Conservation (phyloP, 192 early-diverging fungal genomes). For the Coemansia sp. region DNA sequence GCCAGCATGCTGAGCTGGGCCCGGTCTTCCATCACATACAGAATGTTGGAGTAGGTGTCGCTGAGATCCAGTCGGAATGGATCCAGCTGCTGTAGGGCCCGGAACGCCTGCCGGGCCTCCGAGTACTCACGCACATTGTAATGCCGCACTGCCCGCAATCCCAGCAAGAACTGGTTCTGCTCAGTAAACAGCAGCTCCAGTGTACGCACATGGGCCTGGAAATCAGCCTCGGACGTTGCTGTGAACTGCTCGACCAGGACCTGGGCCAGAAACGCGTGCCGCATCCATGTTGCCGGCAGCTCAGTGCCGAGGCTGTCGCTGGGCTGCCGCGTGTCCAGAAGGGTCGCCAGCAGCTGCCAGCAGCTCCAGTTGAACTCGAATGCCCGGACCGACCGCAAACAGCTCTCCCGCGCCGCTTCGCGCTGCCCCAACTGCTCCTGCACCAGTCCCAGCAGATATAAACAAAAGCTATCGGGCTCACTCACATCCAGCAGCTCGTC, state of each 20-base stretch:
- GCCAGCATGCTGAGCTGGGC: slow-evolving; percentile 74
- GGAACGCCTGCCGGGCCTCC: slow-evolving; percentile 64
- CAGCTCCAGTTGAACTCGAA: slow-evolving; percentile 90
- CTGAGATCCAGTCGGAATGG: slow-evolving; percentile 75
- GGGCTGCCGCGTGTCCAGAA: slow-evolving; percentile 37
- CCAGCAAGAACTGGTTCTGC: slow-evolving; percentile 58
- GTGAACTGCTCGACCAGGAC: slow-evolving; percentile 50
- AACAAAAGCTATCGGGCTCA: slow-evolving; percentile 28
- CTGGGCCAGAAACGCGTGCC: slow-evolving; percentile 54
- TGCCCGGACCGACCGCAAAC: slow-evolving; percentile 60
- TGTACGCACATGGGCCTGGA: slow-evolving; percentile 24
- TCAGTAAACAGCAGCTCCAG: slow-evolving; percentile 53
- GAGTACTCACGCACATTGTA: slow-evolving; percentile 67
- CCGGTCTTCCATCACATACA: slow-evolving; percentile 70
- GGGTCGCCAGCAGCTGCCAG: slow-evolving; percentile 71
- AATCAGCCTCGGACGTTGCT: slow-evolving; percentile 16
- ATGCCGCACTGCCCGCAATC: slow-evolving; percentile 55
- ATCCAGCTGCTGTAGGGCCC: slow-evolving; percentile 59
- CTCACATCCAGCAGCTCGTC: slow-evolving; percentile 20
- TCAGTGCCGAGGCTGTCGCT: slow-evolving; percentile 12
- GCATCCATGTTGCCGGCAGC: slow-evolving; percentile 34
- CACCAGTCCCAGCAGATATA: slow-evolving; percentile 33
- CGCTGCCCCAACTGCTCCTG: slow-evolving; percentile 22
- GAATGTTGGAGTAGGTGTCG: slow-evolving; percentile 82
- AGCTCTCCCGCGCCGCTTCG: slow-evolving; percentile 45